Evolutionary conservation across 2,329 filamentous ascomycete genomes (phyloP), one percentile per base, ranked within the genome.

Genomic region (Talaromyces sp.): DNA sequence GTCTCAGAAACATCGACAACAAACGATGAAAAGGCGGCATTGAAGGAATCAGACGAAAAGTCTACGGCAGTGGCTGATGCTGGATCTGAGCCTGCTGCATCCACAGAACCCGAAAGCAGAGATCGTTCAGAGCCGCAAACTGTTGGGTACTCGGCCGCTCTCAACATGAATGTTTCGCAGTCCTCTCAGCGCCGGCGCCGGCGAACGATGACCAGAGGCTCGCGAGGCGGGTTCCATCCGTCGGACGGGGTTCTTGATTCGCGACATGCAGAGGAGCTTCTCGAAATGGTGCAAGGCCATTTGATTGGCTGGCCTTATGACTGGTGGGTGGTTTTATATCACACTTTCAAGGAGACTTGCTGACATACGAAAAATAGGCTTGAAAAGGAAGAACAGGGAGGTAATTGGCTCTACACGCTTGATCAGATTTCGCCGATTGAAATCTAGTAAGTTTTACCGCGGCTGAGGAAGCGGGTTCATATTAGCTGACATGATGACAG

Each of bases 401-500:
- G 92, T 60, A 96, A 97, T 72, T 99, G 94, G 94, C 84, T 97
- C 64, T 97, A 96, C 77, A 91, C 93, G 71, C 91, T 97, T 59
- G 94, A 99, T 74, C 89, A 95, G 74, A 88, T 99, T 72, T 95
- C 94, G 68, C 94, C 94, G 60, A 81, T 99, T 76, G 92, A 97
- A 78, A 97, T 99, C 70, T 99, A 99, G 75, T 77, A 72, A 69
- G 75, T 71, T 56, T 59, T 31, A 8, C 26, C 21, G 1, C 21
- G 3, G 5, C 32, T 19, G 9, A n/a, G 35, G 19, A 19, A 51
- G 35, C 12, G 31, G 11, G 3, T 29, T 31, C n/a, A 46, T 11
- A 21, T 10, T 53, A 12, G 35, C 57, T 58, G 48, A 58, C 43
- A 46, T 35, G 17, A 17, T 31, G 12, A 32, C 32, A 58, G 57